Base-by-base conservation (phyloP, 441 rosid species). In the Biscutella laevigata region DNA sequence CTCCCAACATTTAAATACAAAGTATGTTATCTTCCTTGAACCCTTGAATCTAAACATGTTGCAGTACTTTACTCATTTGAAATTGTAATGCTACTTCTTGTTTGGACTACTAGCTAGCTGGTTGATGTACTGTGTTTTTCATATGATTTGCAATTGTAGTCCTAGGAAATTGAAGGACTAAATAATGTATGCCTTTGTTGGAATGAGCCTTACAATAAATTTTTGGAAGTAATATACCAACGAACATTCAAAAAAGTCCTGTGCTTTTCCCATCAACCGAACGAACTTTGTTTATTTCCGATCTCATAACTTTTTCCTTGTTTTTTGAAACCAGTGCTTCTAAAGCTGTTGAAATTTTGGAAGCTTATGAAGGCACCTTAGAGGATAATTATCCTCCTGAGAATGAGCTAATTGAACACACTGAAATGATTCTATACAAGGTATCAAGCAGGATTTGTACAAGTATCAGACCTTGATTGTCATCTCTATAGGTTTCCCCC, bases 371-470 rank as follows among this genome's bases (percentile, higher is more conserved):
- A 79, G 99, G 99, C 64, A 94, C 99, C 42, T 75, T 94, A 43
- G 99, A 94, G 70, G 99, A 86, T 75, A 97, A 87, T 75, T 77
- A 85, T 70, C 99, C 99, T 34, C 99, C 99, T 2, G 99, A 94
- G 45, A 89, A 83, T 74, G 99, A 94, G 74, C 86, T 87, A n/a
- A 74, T 83, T 66, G 99, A 94, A 61, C 97, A 87, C 67, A 85
- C 95, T 34, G 99, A 94, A 79, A 89, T 94, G 99, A 94, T 89
- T 71, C 68, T 89, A 32, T 94, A 94, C 68, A 94, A 94, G 99
- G 99, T 94, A 76, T 59, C 11, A 30, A 5, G 46, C 53, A 33
- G 42, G 22, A 34, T 16, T 7, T 35, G 8, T 48, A 40, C 25
- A 41, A 55, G 13, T 49, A 7, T 55, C 38, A 26, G 39, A 59